Evolutionary conservation across 140 eudicot genomes (phyloP), one percentile per base, ranked within the genome.

Genomic region (Oenanthe javanica): DNA sequence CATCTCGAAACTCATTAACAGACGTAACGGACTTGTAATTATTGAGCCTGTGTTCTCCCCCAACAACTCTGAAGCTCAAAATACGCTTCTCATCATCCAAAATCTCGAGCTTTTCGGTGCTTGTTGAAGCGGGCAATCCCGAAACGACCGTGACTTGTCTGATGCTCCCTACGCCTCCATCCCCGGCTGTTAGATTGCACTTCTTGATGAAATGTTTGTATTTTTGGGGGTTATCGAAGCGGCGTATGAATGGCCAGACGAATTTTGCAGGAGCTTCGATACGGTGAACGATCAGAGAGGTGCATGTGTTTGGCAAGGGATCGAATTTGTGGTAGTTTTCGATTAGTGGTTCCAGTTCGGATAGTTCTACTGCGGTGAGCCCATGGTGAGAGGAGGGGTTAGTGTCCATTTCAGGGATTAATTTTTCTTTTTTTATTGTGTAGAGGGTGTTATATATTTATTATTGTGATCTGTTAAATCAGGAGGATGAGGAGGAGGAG

Each of bases 121-220:
- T 90, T 11, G 99, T 95, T 21, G 99, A 86, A 2, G 99, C 99
- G 21, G 99, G 99, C 8, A 95, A 84, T 9, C 99, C 99, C 23
- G 99, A 90, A 23, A 92, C 93, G 4, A 95, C 99, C 4, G 94
- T 92, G 11, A 95, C 97, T 71, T 95, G 93, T 1, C 99, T 81
- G 21, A 92, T 72, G 75, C 95, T 89, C 0, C 99, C 97, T 0
- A 92, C 97, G 2, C 90, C 87, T 13, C 97, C 98, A 40, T 87
- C 97, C 0, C 96, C 97, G 31, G 75, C 21, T 13, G 77, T 81
- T 84, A 93, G 83, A 67, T 80, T 82, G 80, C 97, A 94, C 61
- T 93, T 89, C 86, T 92, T 90, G 86, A 94, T 94, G 86, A 94
- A 94, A 88, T 94, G 98, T 72, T 94, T 94, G 91, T 94, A 94